Conservation (phyloP, 2,329 filamentous ascomycete species). For the Immersiporthe knoxdaviesiana region DNA sequence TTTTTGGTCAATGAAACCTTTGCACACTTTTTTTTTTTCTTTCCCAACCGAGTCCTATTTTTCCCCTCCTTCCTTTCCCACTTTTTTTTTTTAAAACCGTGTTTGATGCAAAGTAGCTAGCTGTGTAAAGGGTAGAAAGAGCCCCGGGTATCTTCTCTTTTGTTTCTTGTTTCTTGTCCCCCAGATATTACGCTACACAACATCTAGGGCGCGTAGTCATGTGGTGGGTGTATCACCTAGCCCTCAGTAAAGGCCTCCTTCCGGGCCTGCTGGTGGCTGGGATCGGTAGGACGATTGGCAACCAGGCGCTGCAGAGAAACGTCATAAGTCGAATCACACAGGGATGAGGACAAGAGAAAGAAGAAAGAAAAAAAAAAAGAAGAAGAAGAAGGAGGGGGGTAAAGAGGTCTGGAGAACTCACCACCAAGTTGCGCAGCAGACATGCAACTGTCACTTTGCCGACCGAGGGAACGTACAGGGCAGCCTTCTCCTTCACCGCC, state of each 20-base stretch:
- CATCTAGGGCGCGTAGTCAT: background rate
- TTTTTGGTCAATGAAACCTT: background rate
- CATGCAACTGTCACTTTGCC: constrained; percentile 97
- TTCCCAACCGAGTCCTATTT: background rate
- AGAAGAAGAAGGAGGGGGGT: no score
- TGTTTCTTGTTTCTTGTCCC: constrained; percentile 14
- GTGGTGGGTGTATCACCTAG: constrained; percentile 30
- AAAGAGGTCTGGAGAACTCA: constrained; percentile 52
- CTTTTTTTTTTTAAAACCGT: constrained; percentile 7
- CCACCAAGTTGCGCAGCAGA: constrained; percentile 83
- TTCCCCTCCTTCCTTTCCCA: background rate
- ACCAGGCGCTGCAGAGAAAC: constrained; percentile 49
- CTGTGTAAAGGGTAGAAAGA: constrained; percentile 2
- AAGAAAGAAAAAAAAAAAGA: background rate
- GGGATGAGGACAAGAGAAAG: background rate
- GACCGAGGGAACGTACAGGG: constrained; percentile 95
- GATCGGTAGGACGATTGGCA: constrained; percentile 49
- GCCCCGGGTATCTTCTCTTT: constrained; percentile 29
- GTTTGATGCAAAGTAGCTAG: constrained; percentile 18
- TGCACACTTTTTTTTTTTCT: background rate
- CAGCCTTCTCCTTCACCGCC: constrained; percentile 91
- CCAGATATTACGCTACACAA: background rate
- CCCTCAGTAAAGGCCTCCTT: constrained; percentile 48
- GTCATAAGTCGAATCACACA: background rate
- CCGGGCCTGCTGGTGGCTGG: constrained; percentile 44